Evolutionary conservation across 2,329 filamentous ascomycete genomes (phyloP), one percentile per base, ranked within the genome.

Genomic region (Cyclaneusma minus): DNA sequence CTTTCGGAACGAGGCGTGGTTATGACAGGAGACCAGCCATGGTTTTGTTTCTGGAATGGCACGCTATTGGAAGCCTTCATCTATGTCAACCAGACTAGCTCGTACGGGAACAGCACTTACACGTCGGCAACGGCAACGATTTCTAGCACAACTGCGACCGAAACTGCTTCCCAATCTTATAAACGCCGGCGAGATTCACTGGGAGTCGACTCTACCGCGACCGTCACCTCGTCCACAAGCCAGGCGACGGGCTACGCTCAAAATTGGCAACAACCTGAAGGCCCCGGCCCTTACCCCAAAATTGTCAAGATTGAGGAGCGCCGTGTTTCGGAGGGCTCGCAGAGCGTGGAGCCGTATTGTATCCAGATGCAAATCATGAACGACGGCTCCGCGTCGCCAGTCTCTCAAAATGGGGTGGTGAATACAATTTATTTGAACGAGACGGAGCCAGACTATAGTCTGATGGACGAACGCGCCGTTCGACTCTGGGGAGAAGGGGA

Each of bases 11-110:
- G n/a, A n/a, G n/a, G n/a, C n/a, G n/a, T n/a, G n/a, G n/a, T n/a
- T n/a, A n/a, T n/a, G n/a, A n/a, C 60, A n/a, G 66, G 67, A 6
- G 67, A 76, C 18, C 60, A 58, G 31, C 70, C 72, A 3, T 80
- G 72, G 72, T 74, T 69, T 40, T 80, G 73, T 46, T 67, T 64
- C 44, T 80, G 71, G 70, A 79, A 79, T 42, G 53, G 57, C 9
- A 79, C 73, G 1, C 57, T 69, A 28, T 56, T 78, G 25, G 73
- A 79, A 44, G 64, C 67, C 19, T 78, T 76, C 47, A 60, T 80
- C 24, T 80, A 76, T 40, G 54, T 68, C 28, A 60, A 66, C 28
- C n/a, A 12, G 12, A 22, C 21, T 10, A 22, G 12, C 3, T 12
- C 21, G 3, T 13, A 12, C 4, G 21, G 21, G n/a, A 4, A 13